These are phyloP conservation scores for Taiozyma onychis DNA, from an alignment of 1,139 yeast species.

Conservation along the genomic window DNA sequence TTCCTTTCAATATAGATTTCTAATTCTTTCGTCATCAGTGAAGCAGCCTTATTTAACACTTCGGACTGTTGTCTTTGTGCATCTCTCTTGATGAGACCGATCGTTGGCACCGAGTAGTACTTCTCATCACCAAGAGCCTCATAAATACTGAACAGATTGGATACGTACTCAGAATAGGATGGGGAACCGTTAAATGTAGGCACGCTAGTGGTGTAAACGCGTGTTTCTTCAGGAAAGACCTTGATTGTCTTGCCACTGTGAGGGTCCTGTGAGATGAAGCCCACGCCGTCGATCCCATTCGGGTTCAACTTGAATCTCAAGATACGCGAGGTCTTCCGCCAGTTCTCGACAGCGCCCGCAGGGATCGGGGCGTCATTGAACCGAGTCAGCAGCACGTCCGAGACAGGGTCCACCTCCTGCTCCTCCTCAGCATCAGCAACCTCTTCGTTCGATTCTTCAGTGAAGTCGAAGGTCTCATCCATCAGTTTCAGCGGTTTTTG, in stretches of 20 bases:
- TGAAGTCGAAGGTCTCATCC: slow-evolving; percentile 3
- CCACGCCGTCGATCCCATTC: slow-evolving; percentile 33
- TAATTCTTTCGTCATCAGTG: slow-evolving; percentile 28
- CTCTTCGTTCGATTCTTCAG: slow-evolving; percentile 10
- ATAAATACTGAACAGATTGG: slow-evolving; percentile 33
- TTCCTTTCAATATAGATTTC: slow-evolving; percentile 28
- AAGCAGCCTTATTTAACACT: slow-evolving; percentile 30
- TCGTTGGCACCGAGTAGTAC: slow-evolving; percentile 30
- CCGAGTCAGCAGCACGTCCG: slow-evolving; percentile 33
- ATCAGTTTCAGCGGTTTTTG: neutral
- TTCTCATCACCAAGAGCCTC: slow-evolving; percentile 33
- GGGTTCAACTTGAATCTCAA: slow-evolving; percentile 39
- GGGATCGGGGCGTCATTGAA: slow-evolving; percentile 33
- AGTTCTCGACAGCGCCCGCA: slow-evolving; percentile 23
- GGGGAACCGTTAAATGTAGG: slow-evolving; percentile 33
- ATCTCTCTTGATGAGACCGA: slow-evolving; percentile 31
- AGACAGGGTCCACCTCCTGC: slow-evolving; percentile 31
- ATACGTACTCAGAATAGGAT: slow-evolving; percentile 32
- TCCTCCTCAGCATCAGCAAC: slow-evolving; percentile 20
- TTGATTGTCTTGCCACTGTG: slow-evolving; percentile 19
- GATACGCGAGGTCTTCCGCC: slow-evolving; percentile 29
- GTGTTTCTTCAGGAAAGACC: slow-evolving; percentile 25
- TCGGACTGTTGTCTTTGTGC: slow-evolving; percentile 28
- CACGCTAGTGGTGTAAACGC: slow-evolving; percentile 33
- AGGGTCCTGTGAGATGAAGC: slow-evolving; percentile 33